phyloP scores from a whole-genome alignment of 2,329 filamentous ascomycete genomes.

The Ophiostoma sp. region DNA sequence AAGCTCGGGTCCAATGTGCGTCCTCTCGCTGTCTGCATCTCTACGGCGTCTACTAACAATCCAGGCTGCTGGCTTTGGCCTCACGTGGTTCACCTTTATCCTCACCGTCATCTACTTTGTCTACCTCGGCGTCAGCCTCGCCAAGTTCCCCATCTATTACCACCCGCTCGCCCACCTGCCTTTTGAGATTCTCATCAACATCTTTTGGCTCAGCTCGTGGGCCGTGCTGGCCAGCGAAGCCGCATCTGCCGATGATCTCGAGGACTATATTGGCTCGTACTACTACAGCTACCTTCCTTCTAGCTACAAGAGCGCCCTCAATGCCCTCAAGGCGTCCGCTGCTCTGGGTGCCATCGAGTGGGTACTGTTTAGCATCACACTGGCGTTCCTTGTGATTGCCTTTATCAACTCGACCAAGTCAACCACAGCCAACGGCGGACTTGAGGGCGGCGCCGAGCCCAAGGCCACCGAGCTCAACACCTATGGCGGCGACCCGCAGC shows the following conservation, averaged over 20 bases:
- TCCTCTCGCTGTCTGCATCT: background rate
- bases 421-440: background rate
- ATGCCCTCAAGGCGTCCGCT: constrained; percentile 27
- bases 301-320: constrained; percentile 19
- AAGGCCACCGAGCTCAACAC: constrained; percentile 19
- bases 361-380: constrained; percentile 26
- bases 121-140: constrained; percentile 24
- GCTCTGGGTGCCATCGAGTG: constrained; percentile 27
- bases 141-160: constrained; percentile 21
- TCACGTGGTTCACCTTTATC: constrained; percentile 28
- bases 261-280: constrained; percentile 12
- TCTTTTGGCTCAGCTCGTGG: constrained; percentile 28
- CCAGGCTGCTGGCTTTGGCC: constrained; percentile 19
- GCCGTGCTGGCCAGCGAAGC: constrained; percentile 27
- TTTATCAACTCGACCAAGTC: constrained; percentile 15
- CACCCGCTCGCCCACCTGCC: constrained; percentile 25
- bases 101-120: constrained; percentile 26
- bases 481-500: constrained; percentile 6
- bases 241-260: constrained; percentile 12
- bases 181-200: constrained; percentile 24
- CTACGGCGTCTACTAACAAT: background rate
- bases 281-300: constrained; percentile 7
- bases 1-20: background rate
- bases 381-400: constrained; percentile 18
- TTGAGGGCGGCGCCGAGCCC: constrained; percentile 13